Conservation (phyloP, 1,284 basidiomycete genomes). For the Heterobasidion irregulare region DNA sequence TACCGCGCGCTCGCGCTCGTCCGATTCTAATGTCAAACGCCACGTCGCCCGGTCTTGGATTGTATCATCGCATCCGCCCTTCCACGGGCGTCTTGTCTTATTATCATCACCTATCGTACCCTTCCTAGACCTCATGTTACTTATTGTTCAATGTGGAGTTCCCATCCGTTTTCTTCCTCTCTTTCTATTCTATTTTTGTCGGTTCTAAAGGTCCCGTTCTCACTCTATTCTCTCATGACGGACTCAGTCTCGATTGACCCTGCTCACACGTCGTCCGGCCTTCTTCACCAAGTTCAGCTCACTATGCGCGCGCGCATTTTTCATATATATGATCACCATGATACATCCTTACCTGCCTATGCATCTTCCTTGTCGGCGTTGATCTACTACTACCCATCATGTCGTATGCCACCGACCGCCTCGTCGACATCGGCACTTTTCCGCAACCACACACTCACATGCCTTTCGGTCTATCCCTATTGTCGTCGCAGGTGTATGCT, state of each 20-base stretch:
- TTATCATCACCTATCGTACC: neutral
- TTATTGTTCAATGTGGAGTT: neutral
- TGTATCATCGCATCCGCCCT: neutral
- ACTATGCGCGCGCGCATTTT: neutral
- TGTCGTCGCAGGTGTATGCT: too few species aligned
- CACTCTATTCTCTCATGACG: neutral
- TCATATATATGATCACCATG: neutral
- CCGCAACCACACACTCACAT: too few species aligned
- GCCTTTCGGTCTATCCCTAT: too few species aligned
- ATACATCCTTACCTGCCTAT: neutral
- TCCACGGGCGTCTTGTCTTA: neutral
- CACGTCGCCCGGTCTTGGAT: neutral
- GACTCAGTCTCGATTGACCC: neutral
- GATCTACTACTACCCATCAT: neutral
- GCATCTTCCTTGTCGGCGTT: neutral
- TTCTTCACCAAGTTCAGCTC: neutral
- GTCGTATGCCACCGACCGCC: neutral
- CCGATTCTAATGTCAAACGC: slow-evolving; percentile 21
- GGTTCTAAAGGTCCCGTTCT: too few species aligned
- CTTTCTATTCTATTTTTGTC: too few species aligned
- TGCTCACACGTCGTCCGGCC: too few species aligned
- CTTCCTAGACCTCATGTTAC: neutral
- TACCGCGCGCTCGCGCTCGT: slow-evolving; percentile 48
- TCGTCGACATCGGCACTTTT: too few species aligned
- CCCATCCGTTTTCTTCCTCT: too few species aligned